Base-by-base conservation (phyloP, 1,284 basidiomycete species). In the Trichosporon sp. region DNA sequence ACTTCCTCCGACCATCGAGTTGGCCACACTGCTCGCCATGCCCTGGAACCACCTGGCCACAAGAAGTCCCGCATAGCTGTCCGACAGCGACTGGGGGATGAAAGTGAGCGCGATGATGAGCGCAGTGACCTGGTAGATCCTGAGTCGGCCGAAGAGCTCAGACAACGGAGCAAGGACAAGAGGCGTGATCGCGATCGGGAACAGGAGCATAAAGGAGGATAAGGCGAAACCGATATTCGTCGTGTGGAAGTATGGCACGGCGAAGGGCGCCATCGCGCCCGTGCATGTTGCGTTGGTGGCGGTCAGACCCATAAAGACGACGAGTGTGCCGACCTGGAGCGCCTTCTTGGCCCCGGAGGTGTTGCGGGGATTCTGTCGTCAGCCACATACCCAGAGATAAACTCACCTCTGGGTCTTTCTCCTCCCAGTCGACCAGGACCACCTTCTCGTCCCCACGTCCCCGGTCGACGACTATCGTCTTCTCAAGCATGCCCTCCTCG, bases 11-110 rank as follows among this genome's bases (percentile, higher is more conserved):
- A 82, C 81, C 76, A 83, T 80, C 7, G 78, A 77, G 64, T 81
- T 81, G 11, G 78, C 80, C 4, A 82, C 80, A 4, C 76, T 77
- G 10, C 69, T 71, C 2, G 74, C 73, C 69, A 77, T 76, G 7
- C 82, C 82, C 77, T 83, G 81, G 61, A 81, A 78, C 65, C 76
- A 81, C 0, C 86, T 74, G 0, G 82, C 77, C 26, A 82, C 77
- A 43, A 83, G 76, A 6, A 83, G 73, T 2, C 77, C 81, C n/a
- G 73, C 71, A 59, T 80, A 78, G 67, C 77, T 80, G 8, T 74
- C 77, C 0, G 78, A 75, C 4, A 80, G 72, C 0, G 80, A 77
- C 71, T 83, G 81, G 0, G 84, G 83, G 7, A 85, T 68, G 76
- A 82, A 85, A 2, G 84, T 73, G 10, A 84, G n/a, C 1, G 76